Conservation (phyloP, 2,329 filamentous ascomycete species). For the Fusarium odoratissimum region DNA sequence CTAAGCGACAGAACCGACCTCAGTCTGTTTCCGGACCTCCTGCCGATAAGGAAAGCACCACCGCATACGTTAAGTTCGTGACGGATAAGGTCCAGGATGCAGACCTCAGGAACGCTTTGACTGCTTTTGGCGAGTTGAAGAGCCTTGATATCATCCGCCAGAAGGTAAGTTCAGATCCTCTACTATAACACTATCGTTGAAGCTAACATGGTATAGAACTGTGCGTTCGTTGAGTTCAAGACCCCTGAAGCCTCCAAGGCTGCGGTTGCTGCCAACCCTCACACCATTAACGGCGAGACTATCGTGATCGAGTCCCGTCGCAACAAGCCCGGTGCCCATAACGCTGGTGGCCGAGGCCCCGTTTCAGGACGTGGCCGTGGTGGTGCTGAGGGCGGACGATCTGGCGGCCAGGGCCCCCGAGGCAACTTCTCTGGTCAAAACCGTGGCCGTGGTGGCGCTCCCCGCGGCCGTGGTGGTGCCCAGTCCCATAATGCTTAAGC, state of each 20-base stretch:
- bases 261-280: constrained; percentile 85
- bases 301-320: constrained; percentile 92
- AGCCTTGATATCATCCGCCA: constrained; percentile 83
- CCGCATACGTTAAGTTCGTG: constrained; percentile 96
- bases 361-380: constrained; percentile 73
- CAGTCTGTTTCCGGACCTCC: constrained; percentile 70
- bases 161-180: constrained; percentile 72
- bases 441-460: constrained; percentile 74
- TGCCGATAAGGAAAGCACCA: constrained; percentile 78
- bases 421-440: constrained; percentile 76
- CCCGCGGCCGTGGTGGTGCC: constrained; percentile 72
- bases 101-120: constrained; percentile 76
- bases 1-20: constrained; percentile 83
- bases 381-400: constrained; percentile 69
- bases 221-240: constrained; percentile 95
- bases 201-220: constrained; percentile 73
- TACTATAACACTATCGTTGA: background rate
- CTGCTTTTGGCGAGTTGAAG: constrained; percentile 76
- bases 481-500: constrained; percentile 64
- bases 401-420: constrained; percentile 71
- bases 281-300: constrained; percentile 83
- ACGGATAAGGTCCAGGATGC: constrained; percentile 85
- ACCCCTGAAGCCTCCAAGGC: constrained; percentile 83
- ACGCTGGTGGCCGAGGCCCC: constrained; percentile 73
- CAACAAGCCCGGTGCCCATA: constrained; percentile 77